Evolutionary conservation across 768 basidiomycete genomes (phyloP).

Genomic region (Imleria badia): DNA sequence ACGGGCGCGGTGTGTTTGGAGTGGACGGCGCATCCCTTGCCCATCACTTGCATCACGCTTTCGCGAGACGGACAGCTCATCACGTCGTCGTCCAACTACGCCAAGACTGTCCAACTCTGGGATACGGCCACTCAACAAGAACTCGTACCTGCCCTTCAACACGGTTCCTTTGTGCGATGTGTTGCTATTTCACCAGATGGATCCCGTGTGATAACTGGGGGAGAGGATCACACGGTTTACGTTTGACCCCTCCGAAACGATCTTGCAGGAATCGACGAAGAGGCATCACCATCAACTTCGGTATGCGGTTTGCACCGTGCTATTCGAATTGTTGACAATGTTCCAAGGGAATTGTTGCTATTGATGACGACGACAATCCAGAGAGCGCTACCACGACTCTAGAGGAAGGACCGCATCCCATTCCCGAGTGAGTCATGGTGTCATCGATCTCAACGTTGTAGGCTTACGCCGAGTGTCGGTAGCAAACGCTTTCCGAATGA

Average conservation of each 20-base stretch:
- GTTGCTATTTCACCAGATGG: slow-evolving; percentile 2
- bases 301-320: neutral
- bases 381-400: neutral
- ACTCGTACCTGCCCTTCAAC: neutral
- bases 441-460: neutral
- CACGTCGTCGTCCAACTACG: slow-evolving; percentile 8
- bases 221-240: neutral
- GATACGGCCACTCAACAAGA: neutral
- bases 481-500: neutral
- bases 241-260: slow-evolving; percentile 1
- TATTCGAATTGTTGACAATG: neutral
- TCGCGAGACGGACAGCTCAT: slow-evolving; percentile 11
- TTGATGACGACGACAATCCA: neutral
- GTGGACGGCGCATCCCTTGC: slow-evolving; percentile 7
- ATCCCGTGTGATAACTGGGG: slow-evolving; percentile 1
- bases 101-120: slow-evolving; percentile 17
- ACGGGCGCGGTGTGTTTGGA: neutral
- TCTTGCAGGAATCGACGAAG: neutral
- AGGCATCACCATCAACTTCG: neutral
- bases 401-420: neutral
- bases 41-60: slow-evolving; percentile 8
- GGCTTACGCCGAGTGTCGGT: neutral
- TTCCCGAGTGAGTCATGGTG: neutral
- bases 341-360: neutral
- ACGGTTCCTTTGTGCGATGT: neutral